These are phyloP conservation scores for Yamadazyma atlantica DNA, from an alignment of 1,139 yeast species.

Conservation along the genomic window DNA sequence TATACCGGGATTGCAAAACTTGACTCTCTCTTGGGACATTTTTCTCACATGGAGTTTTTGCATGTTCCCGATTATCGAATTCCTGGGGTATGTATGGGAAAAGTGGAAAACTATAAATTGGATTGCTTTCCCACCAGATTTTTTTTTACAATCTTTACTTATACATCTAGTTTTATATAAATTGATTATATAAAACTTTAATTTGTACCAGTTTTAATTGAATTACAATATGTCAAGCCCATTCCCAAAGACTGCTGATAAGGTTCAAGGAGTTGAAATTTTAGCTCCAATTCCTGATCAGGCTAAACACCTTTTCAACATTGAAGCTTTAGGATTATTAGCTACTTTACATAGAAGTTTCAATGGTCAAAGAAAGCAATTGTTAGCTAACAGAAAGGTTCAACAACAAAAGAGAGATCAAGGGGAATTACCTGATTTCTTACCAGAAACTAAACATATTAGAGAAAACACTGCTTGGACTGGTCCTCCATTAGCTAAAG, in stretches of 20 bases:
- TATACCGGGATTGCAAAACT: too few species aligned
- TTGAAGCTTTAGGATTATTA: constrained; percentile 70
- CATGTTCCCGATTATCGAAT: constrained; percentile 1
- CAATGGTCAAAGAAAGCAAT: constrained; percentile 57
- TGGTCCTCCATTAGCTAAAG: constrained; percentile 75
- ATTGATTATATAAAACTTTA: too few species aligned
- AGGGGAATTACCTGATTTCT: constrained; percentile 70
- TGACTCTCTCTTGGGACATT: constrained; percentile 3
- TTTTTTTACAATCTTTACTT: constrained; percentile 1
- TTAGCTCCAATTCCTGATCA: constrained; percentile 60
- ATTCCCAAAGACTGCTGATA: constrained; percentile 52
- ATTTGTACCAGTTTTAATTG: too few species aligned
- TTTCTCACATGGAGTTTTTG: constrained; percentile 8
- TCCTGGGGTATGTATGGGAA: constrained; percentile 13
- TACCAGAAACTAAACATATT: constrained; percentile 68
- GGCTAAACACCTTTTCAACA: constrained; percentile 62
- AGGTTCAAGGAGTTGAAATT: constrained; percentile 63
- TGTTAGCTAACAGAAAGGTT: constrained; percentile 58
- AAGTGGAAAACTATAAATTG: constrained; percentile 17
- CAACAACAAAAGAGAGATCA: constrained; percentile 64
- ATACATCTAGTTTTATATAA: neutral
- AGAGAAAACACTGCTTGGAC: constrained; percentile 78
- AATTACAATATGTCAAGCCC: constrained; percentile 41
- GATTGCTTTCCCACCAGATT: constrained; percentile 17
- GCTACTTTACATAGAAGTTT: constrained; percentile 75